Evolutionary conservation across 176 grass and related monocot genomes (phyloP).

Genomic region (Phoenix dactylifera): DNA sequence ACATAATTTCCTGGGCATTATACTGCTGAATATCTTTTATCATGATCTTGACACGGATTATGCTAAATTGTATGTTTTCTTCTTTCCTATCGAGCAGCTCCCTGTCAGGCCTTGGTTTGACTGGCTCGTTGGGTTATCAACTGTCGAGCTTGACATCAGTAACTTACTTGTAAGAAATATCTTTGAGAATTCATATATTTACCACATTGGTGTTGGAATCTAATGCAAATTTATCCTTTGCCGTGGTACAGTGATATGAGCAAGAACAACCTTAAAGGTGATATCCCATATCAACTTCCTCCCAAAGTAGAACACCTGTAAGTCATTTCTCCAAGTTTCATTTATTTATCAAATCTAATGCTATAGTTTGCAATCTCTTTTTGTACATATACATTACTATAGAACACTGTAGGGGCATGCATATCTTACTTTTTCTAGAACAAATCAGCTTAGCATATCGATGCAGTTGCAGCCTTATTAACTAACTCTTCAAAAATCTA

Average conservation of each 20-base stretch:
- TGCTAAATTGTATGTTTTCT: conserved; percentile 17
- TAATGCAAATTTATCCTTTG: conserved; percentile 51
- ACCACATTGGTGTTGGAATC: conserved; percentile 39
- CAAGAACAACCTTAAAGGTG: conserved; percentile 82
- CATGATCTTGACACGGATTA: background rate
- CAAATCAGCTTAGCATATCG: conserved; percentile 10
- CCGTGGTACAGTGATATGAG: conserved; percentile 89
- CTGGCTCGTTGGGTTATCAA: conserved; percentile 66
- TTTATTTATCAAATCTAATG: no score
- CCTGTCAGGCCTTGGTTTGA: conserved; percentile 63
- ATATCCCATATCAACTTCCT: conserved; percentile 84
- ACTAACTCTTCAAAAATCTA: no score
- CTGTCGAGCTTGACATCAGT: conserved; percentile 76
- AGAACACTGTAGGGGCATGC: background rate
- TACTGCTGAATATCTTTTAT: background rate
- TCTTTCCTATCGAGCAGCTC: conserved; percentile 36
- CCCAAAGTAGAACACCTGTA: conserved; percentile 73
- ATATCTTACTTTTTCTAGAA: conserved; percentile 3
- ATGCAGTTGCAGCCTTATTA: background rate
- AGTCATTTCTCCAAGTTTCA: conserved; percentile 18
- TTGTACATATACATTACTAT: no score
- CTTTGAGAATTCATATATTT: conserved; percentile 17
- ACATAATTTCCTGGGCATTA: background rate
- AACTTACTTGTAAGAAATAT: conserved; percentile 89
- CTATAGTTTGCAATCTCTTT: no score